Conservation (phyloP, 2,329 filamentous ascomycete species). For the Hymenoscyphus occultus region DNA sequence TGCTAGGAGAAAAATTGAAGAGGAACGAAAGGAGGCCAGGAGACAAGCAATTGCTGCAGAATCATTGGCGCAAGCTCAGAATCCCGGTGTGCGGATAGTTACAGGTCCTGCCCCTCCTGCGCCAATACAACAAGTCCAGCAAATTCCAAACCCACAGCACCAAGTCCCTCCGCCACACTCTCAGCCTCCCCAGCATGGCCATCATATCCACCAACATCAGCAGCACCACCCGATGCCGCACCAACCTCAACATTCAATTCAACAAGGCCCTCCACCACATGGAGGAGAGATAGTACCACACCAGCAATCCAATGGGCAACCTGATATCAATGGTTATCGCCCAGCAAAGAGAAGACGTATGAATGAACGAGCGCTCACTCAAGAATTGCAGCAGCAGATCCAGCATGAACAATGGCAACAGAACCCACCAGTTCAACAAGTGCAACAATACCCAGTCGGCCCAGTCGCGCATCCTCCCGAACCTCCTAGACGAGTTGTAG, state of each 20-base stretch:
- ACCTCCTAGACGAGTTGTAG: slow-evolving; percentile 32
- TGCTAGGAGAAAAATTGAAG: slow-evolving; percentile 33
- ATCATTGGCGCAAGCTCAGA: slow-evolving; percentile 21
- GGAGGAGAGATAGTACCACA: slow-evolving; percentile 25
- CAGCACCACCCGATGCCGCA: slow-evolving; percentile 14
- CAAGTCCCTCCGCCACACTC: slow-evolving; percentile 13
- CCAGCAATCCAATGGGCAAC: slow-evolving; percentile 25
- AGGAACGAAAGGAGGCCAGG: slow-evolving; percentile 34
- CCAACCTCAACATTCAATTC: slow-evolving; percentile 10
- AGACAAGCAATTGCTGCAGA: slow-evolving; percentile 35
- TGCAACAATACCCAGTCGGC: slow-evolving; percentile 15
- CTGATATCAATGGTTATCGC: slow-evolving; percentile 31
- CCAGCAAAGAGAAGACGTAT: slow-evolving; percentile 31
- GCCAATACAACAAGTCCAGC: slow-evolving; percentile 19
- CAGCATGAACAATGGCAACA: slow-evolving; percentile 29
- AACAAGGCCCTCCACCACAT: slow-evolving; percentile 8
- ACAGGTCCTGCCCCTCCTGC: slow-evolving; percentile 22
- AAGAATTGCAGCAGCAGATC: slow-evolving; percentile 29
- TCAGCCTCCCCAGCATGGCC: slow-evolving; percentile 6
- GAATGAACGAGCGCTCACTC: slow-evolving; percentile 28
- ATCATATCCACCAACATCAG: slow-evolving; percentile 20
- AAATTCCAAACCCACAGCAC: slow-evolving; percentile 10
- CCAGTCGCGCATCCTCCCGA: slow-evolving; percentile 24
- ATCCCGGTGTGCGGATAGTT: slow-evolving; percentile 20
- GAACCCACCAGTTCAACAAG: not conserved